Evolutionary conservation across 2,329 filamentous ascomycete genomes (phyloP), one percentile per base, ranked within the genome.

Genomic region (Xylaria sp.): DNA sequence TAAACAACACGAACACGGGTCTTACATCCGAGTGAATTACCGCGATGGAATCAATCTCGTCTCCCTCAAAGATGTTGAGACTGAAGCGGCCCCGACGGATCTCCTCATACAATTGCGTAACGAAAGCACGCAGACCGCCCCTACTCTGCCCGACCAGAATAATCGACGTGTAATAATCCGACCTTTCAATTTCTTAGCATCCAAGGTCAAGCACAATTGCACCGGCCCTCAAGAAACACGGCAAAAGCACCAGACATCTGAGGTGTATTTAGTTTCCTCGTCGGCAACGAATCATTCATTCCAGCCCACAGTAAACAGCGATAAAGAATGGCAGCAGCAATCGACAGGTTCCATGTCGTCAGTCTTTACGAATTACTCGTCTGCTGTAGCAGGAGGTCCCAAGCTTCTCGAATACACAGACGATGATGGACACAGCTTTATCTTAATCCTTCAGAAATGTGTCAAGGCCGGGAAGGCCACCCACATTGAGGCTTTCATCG

Each of bases 101-200:
- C 30, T 52, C 6, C 37, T 59, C 18, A 52, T 59, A 49, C 56
- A 50, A 10, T 19, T 58, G 30, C 44, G 30, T 34, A 58, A 58
- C 18, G 23, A 53, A 49, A 42, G 8, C 6, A 18, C 35, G 6
- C 56, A 19, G 42, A 11, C 44, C 34, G 13, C 13, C 2, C 11
- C 13, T 42, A 49, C 34, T 18, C 7, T 4, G 18, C 18, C 13
- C 13, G 19, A 44, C 34, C 18, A 58, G 8, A 10, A 23, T 11
- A 44, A 54, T 13, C 52, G 50, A 44, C 50, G 13, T 49, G 18
- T 58, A 18, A 5, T 58, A 6, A 37, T 58, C n/a, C 56, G 39
- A 34, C 51, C 51, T 7, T 34, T 58, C 16, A 42, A n/a, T 13
- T 6, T 9, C 6, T 18, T 13, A 13, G 35, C 19, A 3, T 53